Conservation (phyloP, 2,329 filamentous ascomycete genomes). For the Neofusicoccum ribis region DNA sequence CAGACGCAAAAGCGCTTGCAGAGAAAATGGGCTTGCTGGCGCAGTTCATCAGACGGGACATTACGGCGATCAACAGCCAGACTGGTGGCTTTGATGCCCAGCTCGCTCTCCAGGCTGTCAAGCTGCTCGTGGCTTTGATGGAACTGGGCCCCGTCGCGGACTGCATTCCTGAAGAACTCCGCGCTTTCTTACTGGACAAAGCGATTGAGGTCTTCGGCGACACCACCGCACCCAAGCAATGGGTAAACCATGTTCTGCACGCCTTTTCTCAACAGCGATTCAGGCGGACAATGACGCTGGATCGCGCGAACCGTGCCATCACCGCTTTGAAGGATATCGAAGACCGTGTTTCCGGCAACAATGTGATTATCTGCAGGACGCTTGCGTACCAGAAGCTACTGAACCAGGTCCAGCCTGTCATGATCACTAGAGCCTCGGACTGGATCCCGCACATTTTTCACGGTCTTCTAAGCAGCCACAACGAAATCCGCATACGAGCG, state of each 20-base stretch:
- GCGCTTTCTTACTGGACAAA: constrained; percentile 76
- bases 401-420: constrained; percentile 67
- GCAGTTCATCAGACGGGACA: constrained; percentile 82
- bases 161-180: constrained; percentile 75
- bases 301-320: constrained; percentile 71
- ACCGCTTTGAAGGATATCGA: constrained; percentile 71
- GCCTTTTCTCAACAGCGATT: constrained; percentile 80
- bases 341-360: constrained; percentile 74
- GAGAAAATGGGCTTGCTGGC: constrained; percentile 78
- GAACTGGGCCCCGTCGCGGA: constrained; percentile 71
- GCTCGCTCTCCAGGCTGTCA: constrained; percentile 75
- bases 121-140: constrained; percentile 74
- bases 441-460: constrained; percentile 84
- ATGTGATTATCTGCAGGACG: constrained; percentile 74
- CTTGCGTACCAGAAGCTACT: constrained; percentile 77
- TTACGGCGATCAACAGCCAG: constrained; percentile 56
- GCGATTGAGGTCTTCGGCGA: constrained; percentile 74
- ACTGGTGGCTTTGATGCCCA: constrained; percentile 63
- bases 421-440: constrained; percentile 67
- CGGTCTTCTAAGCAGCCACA: constrained; percentile 75
- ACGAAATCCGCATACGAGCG: constrained; percentile 73
- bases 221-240: constrained; percentile 67
- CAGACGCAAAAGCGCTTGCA: constrained; percentile 43
- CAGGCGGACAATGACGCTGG: constrained; percentile 70
- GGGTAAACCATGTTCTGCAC: constrained; percentile 74